These are phyloP conservation scores for Logfia minima DNA, from an alignment of 129 eudicot genomes.

Conservation along the genomic window DNA sequence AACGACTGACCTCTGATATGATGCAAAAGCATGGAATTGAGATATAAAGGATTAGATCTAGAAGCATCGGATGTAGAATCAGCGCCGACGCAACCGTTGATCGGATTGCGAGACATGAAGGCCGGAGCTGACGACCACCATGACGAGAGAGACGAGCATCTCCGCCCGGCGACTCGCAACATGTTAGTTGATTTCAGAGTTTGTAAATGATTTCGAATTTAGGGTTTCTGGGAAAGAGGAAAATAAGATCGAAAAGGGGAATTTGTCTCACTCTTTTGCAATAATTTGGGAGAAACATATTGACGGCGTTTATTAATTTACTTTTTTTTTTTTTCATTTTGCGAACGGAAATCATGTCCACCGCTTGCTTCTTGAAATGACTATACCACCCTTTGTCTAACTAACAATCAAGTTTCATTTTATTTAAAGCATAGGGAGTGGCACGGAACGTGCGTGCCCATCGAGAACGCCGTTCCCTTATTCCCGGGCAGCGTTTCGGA, in stretches of 20 bases:
- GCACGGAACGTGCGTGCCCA: too few species aligned
- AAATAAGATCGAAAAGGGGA: conserved; percentile 13
- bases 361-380: not conserved
- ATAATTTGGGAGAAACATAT: conserved; percentile 24
- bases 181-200: conserved; percentile 30
- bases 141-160: conserved; percentile 53
- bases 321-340: not conserved
- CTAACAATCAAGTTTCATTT: too few species aligned
- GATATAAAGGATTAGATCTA: conserved; percentile 39
- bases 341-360: not conserved
- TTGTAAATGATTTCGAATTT: conserved; percentile 15
- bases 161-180: conserved; percentile 61
- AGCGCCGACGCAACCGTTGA: conserved; percentile 26
- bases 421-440: too few species aligned
- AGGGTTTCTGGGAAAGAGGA: conserved; percentile 26
- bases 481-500: too few species aligned
- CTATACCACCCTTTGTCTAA: not conserved
- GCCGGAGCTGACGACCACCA: conserved; percentile 42
- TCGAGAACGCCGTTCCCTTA: too few species aligned
- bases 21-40: conserved; percentile 27
- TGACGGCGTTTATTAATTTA: not conserved
- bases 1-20: conserved; percentile 53
- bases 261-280: not conserved
- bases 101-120: conserved; percentile 35
- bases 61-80: conserved; percentile 36